Conservation (phyloP, 345 rosid genomes). For the Citrus maxima region DNA sequence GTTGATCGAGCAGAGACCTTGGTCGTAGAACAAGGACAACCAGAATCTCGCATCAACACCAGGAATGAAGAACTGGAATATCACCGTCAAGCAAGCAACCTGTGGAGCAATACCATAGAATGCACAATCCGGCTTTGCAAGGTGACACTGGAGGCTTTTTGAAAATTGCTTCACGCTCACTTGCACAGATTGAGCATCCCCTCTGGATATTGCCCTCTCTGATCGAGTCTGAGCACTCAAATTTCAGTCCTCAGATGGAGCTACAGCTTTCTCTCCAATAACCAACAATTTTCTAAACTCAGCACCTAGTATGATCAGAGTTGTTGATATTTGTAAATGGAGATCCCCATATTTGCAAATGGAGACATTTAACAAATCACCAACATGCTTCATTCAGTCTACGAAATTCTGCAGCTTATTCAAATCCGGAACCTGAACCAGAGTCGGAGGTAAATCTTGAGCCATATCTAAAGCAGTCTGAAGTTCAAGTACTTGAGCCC, state of each 20-base stretch:
- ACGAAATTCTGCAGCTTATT: constrained; percentile 82
- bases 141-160: constrained; percentile 84
- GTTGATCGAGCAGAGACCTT: too few species aligned
- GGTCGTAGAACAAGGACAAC: too few species aligned
- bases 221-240: constrained; percentile 67
- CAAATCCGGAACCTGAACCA: constrained; percentile 74
- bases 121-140: constrained; percentile 81
- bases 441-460: constrained; percentile 69
- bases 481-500: constrained; percentile 37
- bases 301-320: constrained; percentile 79
- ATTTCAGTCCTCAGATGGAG: constrained; percentile 61
- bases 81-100: constrained; percentile 76
- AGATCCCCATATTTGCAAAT: constrained; percentile 87
- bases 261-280: constrained; percentile 70
- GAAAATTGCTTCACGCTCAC: constrained; percentile 79
- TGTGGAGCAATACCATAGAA: constrained; percentile 79
- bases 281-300: constrained; percentile 73
- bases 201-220: constrained; percentile 67
- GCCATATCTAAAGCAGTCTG: constrained; percentile 72
- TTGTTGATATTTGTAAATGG: constrained; percentile 72
- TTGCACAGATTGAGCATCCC: constrained; percentile 79
- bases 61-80: constrained; percentile 90
- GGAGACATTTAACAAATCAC: constrained; percentile 70
- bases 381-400: constrained; percentile 84
- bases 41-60: constrained; percentile 18